Base-by-base conservation (phyloP, 768 basidiomycete species). In the Rhodotorula babjevae region DNA sequence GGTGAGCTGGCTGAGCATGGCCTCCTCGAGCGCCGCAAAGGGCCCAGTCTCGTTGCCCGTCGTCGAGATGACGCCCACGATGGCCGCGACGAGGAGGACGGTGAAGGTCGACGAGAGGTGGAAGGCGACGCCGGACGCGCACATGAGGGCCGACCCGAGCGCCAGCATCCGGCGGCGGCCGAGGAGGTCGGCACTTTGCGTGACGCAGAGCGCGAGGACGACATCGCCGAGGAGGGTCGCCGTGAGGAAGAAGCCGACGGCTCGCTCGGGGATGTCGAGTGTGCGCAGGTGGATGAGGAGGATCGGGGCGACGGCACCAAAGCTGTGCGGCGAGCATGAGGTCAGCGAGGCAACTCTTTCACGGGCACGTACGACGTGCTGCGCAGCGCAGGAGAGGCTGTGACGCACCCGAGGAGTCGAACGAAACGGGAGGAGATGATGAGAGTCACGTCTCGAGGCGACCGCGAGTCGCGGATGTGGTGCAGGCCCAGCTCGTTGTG, bases 211-310 rank as follows among this genome's bases (percentile, higher is more conserved):
- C 2, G 77, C 78, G 36, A 78, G 67, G 31, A 57, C 58, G 52
- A 72, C 71, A 40, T 72, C 71, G 29, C 71, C 71, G 52, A 64
- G 58, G 33, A 72, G 73, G 1, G 80, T 81, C 25, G 80, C 67
- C 23, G 77, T 75, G 65, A 80, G 78, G 71, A 81, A 81, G 23
- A 78, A 58, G 12, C 80, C 80, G 62, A 81, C 76, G 1, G 67
- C 72, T 33, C 73, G 65, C 53, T 79, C 80, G 40, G 76, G 69
- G 55, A 80, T 70, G 44, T 61, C 76, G 36, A 79, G 59, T 0
- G 72, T 40, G 16, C 67, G 57, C 9, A 72, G 58, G 53, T 61
- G 68, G 40, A 72, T 58, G 62, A 72, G 68, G 21, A 72, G 52
- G 61, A 72, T 58, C 19, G 71, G 71, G 15, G 71, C 71, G 21